Evolutionary conservation across 257 asterid species (phyloP).

Genomic region (Nicotiana attenuata): DNA sequence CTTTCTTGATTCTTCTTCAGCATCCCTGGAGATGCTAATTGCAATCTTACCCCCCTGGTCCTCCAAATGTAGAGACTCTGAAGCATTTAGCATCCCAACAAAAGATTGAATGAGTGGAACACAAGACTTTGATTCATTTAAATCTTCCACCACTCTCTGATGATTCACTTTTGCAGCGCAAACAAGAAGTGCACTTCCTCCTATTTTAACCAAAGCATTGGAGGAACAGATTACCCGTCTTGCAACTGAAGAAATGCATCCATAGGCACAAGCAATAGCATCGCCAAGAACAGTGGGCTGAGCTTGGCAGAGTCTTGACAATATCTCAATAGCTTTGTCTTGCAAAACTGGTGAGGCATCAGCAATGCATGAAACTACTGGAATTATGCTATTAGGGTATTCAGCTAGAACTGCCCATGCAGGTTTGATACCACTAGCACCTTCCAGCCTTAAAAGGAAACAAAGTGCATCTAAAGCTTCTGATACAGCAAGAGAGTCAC

Average conservation of each 20-base stretch:
- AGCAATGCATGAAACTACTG: conserved; percentile 79
- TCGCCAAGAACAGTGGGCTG: conserved; percentile 75
- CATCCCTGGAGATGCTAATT: conserved; percentile 62
- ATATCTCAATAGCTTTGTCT: conserved; percentile 80
- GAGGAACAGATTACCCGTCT: conserved; percentile 65
- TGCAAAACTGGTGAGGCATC: conserved; percentile 70
- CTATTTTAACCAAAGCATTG: conserved; percentile 60
- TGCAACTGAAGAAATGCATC: conserved; percentile 72
- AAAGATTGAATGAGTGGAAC: conserved; percentile 68
- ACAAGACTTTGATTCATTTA: conserved; percentile 55
- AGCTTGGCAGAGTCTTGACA: conserved; percentile 67
- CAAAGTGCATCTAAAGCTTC: conserved; percentile 90
- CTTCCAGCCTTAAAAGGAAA: conserved; percentile 60
- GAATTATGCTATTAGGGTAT: conserved; percentile 61
- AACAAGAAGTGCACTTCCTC: conserved; percentile 93
- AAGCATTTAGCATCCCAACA: conserved; percentile 60
- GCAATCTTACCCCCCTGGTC: conserved; percentile 46
- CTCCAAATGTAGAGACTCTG: conserved; percentile 45
- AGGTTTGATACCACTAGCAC: conserved; percentile 59
- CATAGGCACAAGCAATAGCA: conserved; percentile 54
- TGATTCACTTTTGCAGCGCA: conserved; percentile 80
- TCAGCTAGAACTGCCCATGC: conserved; percentile 93
- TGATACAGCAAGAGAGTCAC: conserved; percentile 59
- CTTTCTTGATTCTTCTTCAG: conserved; percentile 43
- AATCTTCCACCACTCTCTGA: conserved; percentile 70